Evolutionary conservation across 345 rosid genomes (phyloP), one percentile per base, ranked within the genome.

Genomic region (Limnanthes douglasii): DNA sequence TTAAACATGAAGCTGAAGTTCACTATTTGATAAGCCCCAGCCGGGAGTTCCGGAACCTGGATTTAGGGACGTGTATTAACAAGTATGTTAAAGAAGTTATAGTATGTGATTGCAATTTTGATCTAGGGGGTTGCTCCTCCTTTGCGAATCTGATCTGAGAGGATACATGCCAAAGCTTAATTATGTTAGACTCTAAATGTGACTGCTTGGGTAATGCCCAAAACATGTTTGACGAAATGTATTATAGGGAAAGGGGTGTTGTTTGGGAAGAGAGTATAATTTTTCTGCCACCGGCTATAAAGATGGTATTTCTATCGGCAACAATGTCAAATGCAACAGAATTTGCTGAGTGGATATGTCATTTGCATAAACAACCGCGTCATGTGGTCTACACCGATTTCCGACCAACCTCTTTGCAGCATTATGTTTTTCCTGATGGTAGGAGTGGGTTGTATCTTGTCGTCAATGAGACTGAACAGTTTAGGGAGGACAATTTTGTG

Each of bases 221-320:
- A n/a, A n/a, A n/a, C n/a, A n/a, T 90, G 33, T 90, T 90, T 46
- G 98, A 90, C 54, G 98, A 90, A 57, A 90, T 90, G 32, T 95
- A 90, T 61, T 90, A 90, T 58, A 72, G 96, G 34, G 98, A 90
- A 59, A 65, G 96, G 44, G 98, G 98, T 1, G 98, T 84, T 51
- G 98, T 90, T 36, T 90, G 98, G 98, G 96, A 90, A 43, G 98
- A 84, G 73, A 84, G 94, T 73, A 90, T 90, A 15, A 63, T 90
- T 21, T 90, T 84, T 66, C 49, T 90, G 72, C 94, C 94, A 0
- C 94, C 96, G 5, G 96, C 75, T 24, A 90, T 90, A 56, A 90
- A 90, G 64, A 84, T 90, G 98, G 96, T 84, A 53, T 90, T 90
- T 34, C 94, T 90, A 39, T 90, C 98, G 0, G 96, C 98, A 0